These are phyloP conservation scores for Flammula alnicola DNA, from an alignment of 1,284 basidiomycete genomes.

Conservation along the genomic window DNA sequence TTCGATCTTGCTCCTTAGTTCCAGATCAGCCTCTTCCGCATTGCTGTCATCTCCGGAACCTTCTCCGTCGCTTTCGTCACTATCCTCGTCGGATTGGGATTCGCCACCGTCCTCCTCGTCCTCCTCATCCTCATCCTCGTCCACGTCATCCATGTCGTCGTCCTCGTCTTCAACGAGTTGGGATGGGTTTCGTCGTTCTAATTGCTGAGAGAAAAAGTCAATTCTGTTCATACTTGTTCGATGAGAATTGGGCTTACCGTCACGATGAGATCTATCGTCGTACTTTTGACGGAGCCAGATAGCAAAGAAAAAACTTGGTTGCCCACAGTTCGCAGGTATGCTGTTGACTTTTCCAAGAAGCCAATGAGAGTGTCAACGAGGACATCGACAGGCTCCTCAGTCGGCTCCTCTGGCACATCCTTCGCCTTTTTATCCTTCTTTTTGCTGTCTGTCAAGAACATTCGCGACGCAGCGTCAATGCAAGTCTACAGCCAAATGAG, in stretches of 20 bases:
- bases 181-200: slow-evolving; percentile 71
- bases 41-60: slow-evolving; percentile 51
- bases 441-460: slow-evolving; percentile 53
- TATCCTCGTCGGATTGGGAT: slow-evolving; percentile 49
- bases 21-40: slow-evolving; percentile 63
- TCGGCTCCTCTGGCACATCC: slow-evolving; percentile 33
- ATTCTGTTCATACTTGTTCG: slow-evolving; percentile 5
- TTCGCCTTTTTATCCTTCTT: slow-evolving; percentile 48
- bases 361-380: slow-evolving; percentile 90
- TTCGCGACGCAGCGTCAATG: slow-evolving; percentile 54
- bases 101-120: slow-evolving; percentile 33
- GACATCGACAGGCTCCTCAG: slow-evolving; percentile 73
- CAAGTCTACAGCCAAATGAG: slow-evolving; percentile 43
- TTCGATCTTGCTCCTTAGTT: slow-evolving; percentile 78
- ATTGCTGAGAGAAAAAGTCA: slow-evolving; percentile 62
- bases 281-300: slow-evolving; percentile 69
- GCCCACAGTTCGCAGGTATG: slow-evolving; percentile 82
- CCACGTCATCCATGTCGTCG: too few relatives aligned
- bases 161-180: slow-evolving; percentile 51
- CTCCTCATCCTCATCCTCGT: too few relatives aligned
- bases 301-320: slow-evolving; percentile 85
- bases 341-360: slow-evolving; percentile 84
- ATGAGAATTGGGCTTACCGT: slow-evolving; percentile 65
- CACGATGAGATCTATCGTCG: slow-evolving; percentile 84
- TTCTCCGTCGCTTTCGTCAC: slow-evolving; percentile 44